phyloP scores from a whole-genome alignment of 192 early-diverging fungal genomes.

The Helicostylum pulchrum region DNA sequence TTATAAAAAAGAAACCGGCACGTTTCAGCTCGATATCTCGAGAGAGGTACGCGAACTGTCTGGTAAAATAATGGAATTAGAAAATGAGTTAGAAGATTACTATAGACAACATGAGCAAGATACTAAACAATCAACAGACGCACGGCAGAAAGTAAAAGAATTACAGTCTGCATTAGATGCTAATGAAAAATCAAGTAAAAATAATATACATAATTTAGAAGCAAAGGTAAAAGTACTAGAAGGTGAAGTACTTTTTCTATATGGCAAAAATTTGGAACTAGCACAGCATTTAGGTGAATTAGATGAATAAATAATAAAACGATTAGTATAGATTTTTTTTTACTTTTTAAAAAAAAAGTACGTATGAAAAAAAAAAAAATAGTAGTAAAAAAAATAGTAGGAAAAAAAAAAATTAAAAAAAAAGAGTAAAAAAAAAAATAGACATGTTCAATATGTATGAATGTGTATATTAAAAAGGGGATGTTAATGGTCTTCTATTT shows the following conservation, averaged over 20 bases:
- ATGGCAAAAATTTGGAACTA: conserved; percentile 18
- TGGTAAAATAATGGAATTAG: conserved; percentile 7
- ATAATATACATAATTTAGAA: background rate
- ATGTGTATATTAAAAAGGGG: background rate
- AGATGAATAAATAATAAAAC: conserved; percentile 1
- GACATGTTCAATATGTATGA: background rate
- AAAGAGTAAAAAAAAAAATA: too few species aligned
- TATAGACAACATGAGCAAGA: conserved; percentile 1
- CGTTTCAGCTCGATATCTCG: conserved; percentile 1
- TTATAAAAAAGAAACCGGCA: conserved; percentile 5
- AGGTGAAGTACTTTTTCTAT: conserved; percentile 10
- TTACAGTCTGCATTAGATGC: background rate
- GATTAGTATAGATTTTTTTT: background rate
- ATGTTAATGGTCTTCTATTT: conserved; percentile 5
- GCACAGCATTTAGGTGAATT: conserved; percentile 16
- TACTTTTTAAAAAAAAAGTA: too few species aligned
- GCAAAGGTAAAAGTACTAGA: background rate
- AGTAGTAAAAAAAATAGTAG: too few species aligned
- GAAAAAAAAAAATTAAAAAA: too few species aligned
- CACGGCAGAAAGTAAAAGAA: conserved; percentile 1
- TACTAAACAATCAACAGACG: background rate
- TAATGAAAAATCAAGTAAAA: background rate
- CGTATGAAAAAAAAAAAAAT: too few species aligned
- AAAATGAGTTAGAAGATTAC: conserved; percentile 6
- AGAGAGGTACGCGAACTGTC: conserved; percentile 8